These are phyloP conservation scores for Gracilariopsis chorda DNA, from an alignment of 23 red algal genomes.

Conservation along the genomic window DNA sequence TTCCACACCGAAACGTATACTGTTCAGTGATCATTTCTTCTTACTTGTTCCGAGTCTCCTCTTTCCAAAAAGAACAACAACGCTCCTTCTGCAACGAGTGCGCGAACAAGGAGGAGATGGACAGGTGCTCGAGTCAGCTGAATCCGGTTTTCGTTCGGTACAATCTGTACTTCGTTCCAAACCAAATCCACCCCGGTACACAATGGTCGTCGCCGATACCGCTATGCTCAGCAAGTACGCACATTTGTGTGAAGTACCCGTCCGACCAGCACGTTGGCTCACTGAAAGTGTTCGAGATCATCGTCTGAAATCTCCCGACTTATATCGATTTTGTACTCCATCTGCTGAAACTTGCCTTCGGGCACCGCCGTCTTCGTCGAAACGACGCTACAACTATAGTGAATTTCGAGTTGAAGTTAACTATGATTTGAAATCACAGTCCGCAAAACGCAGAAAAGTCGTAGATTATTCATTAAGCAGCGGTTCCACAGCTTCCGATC, in stretches of 20 bases:
- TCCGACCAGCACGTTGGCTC: constrained; percentile 33
- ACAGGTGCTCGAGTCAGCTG: background rate
- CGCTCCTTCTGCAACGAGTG: background rate
- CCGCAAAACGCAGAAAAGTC: background rate
- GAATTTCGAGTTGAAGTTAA: background rate
- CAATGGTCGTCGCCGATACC: constrained; percentile 20
- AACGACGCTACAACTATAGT: background rate
- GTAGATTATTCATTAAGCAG: background rate
- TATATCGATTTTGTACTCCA: background rate
- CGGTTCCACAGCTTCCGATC: background rate
- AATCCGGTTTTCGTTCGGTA: constrained; percentile 6
- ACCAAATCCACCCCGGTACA: background rate
- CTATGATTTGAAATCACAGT: background rate
- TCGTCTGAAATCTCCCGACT: constrained; percentile 1
- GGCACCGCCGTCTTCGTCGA: background rate
- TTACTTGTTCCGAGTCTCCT: constrained; percentile 38
- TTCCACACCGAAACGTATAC: background rate
- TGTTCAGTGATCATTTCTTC: constrained; percentile 16
- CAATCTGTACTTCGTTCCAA: background rate
- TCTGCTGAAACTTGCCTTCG: background rate
- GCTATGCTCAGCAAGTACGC: constrained; percentile 27
- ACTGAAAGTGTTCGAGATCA: constrained; percentile 25
- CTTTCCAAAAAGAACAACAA: background rate
- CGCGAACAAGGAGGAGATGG: constrained; percentile 26
- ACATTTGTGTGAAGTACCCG: background rate